These are phyloP conservation scores for Rubroboletus satanas DNA, from an alignment of 768 basidiomycete genomes.

Conservation along the genomic window DNA sequence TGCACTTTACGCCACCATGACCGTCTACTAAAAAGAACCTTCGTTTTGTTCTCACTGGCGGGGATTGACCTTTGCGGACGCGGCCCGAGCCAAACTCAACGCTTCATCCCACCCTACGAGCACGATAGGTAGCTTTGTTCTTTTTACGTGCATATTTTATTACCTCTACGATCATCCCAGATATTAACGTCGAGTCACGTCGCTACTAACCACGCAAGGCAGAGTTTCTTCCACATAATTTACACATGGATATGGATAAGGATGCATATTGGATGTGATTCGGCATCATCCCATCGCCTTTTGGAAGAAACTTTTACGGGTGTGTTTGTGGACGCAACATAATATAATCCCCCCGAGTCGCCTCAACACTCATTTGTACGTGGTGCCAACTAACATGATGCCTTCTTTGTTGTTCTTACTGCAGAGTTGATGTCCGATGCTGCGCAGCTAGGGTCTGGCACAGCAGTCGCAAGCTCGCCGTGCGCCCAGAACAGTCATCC, in stretches of 20 bases:
- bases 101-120: slow-evolving; percentile 5
- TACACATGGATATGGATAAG: slow-evolving; percentile 4
- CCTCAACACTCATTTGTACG: slow-evolving; percentile 1
- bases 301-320: neutral
- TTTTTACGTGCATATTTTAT: slow-evolving; percentile 31
- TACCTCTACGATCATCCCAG: slow-evolving; percentile 20
- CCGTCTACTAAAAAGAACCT: slow-evolving; percentile 6
- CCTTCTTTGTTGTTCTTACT: neutral
- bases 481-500: neutral
- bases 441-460: neutral
- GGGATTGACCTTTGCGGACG: slow-evolving; percentile 2
- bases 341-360: neutral
- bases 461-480: neutral
- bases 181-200: slow-evolving; percentile 14
- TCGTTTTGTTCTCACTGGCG: slow-evolving; percentile 2
- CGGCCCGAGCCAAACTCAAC: neutral
- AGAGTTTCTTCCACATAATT: slow-evolving; percentile 10
- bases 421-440: neutral
- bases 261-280: neutral
- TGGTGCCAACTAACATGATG: neutral
- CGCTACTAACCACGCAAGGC: slow-evolving; percentile 16
- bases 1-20: slow-evolving; percentile 1
- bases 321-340: neutral
- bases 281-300: neutral
- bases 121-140: slow-evolving; percentile 15